phyloP scores from a whole-genome alignment of 805 yeast genomes.

The Kodamaea kaohsiungensis region DNA sequence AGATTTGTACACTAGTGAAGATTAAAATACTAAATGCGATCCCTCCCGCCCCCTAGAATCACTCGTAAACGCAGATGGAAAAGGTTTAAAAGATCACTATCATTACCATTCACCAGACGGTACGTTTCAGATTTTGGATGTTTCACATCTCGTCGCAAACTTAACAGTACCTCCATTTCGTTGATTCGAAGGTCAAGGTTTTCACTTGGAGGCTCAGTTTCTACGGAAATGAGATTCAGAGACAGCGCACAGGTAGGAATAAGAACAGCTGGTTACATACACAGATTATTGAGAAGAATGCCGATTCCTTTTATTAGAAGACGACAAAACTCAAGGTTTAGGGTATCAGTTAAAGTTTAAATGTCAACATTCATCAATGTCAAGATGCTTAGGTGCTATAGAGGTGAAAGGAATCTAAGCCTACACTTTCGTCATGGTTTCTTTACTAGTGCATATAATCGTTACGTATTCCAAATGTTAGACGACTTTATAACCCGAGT shows the following conservation, averaged over 20 bases:
- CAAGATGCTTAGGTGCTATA: too few relatives aligned
- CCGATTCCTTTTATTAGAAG: neutral
- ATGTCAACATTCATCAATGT: neutral
- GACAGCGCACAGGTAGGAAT: neutral
- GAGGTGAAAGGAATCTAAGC: too few relatives aligned
- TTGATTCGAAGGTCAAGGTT: conserved; percentile 25
- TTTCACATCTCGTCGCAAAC: conserved; percentile 16
- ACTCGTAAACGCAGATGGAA: conserved; percentile 32
- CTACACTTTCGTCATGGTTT: too few relatives aligned
- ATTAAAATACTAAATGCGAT: conserved; percentile 1
- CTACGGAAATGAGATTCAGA: neutral
- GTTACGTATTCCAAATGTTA: too few relatives aligned
- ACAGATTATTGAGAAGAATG: neutral
- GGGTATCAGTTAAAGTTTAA: neutral
- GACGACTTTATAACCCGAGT: too few relatives aligned
- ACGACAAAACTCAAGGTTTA: neutral
- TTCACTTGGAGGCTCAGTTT: conserved; percentile 1
- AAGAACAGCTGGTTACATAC: neutral
- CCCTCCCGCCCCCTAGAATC: conserved; percentile 34
- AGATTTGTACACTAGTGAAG: too few relatives aligned
- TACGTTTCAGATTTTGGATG: conserved; percentile 26
- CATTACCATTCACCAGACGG: conserved; percentile 28
- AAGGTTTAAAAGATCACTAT: conserved; percentile 27
- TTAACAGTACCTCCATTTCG: conserved; percentile 15
- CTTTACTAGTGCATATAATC: too few relatives aligned